phyloP scores from a whole-genome alignment of 2,329 filamentous ascomycete species.

The Diaporthe sp. region DNA sequence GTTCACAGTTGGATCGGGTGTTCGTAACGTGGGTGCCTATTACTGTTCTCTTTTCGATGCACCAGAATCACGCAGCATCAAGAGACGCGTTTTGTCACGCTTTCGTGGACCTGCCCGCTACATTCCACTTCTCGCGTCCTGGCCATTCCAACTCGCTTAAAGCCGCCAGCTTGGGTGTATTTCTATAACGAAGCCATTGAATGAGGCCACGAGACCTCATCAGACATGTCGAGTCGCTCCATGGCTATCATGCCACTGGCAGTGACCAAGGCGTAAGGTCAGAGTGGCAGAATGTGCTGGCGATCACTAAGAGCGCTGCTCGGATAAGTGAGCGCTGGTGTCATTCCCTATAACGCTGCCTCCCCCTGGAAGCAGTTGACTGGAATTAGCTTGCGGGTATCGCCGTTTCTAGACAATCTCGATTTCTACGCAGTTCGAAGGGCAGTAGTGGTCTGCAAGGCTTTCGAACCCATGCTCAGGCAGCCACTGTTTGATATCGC shows the following conservation, averaged over 20 bases:
- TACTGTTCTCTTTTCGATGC: not conserved
- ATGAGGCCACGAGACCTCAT: not conserved
- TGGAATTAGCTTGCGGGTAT: not conserved
- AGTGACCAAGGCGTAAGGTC: not conserved
- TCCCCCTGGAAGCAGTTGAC: no score
- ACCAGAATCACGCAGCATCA: not conserved
- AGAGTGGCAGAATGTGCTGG: not conserved
- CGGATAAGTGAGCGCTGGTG: not conserved
- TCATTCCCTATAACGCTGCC: no score
- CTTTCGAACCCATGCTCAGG: no score
- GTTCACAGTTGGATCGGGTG: not conserved
- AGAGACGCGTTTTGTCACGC: not conserved
- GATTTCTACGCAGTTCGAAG: not conserved
- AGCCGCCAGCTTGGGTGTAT: no score
- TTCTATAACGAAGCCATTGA: not conserved
- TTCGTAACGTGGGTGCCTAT: not conserved
- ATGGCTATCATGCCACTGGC: not conserved
- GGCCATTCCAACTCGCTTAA: not conserved
- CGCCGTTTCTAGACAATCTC: not conserved
- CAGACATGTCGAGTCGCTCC: not conserved
- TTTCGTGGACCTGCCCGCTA: not conserved
- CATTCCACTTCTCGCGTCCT: not conserved
- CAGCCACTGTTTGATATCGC: no score
- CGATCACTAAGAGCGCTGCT: not conserved
- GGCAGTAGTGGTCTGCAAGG: not conserved